Base-by-base conservation (phyloP, 306 rosid species). In the Vicia sativa region DNA sequence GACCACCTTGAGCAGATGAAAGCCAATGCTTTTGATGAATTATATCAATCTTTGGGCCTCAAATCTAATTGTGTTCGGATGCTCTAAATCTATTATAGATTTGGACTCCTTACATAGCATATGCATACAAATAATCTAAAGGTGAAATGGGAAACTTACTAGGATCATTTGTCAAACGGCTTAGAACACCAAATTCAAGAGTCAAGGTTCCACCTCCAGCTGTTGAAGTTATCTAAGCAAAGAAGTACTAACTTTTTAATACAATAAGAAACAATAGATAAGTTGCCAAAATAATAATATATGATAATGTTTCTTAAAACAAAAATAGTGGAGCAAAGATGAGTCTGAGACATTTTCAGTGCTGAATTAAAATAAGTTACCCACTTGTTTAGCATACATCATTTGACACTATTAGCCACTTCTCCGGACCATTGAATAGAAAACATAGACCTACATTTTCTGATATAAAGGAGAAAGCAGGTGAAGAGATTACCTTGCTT, bases 161-260 rank as follows among this genome's bases (percentile, higher is more conserved):
- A 50, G 95, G 91, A 80, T 93, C 89, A 80, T 88, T 83, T 6
- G 93, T 90, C 87, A 93, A 85, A 44, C 90, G 97, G 76, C 98
- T 93, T 64, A 93, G 83, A 76, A 93, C 83, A 69, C 98, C 98
- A 78, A 92, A 92, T 76, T 92, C 98, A 84, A 92, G 87, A 73
- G 96, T 92, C 80, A 92, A 80, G 71, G 98, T 92, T 65, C 98
- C 98, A 59, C 98, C 98, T 74, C 98, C 96, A n/a, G 98, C 98
- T 41, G 98, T 92, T 71, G 98, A 92, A 56, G 98, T 92, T 79
- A 92, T 86, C 98, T 92, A 84, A 48, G 68, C 70, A 80, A 14
- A 70, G 16, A 69, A 66, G 23, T 45, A 49, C 53, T 37, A 71
- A 78, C 3, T 70, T 60, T 76, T 76, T 60, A 67, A 48, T 69